Conservation (phyloP, 1,284 basidiomycete genomes). For the Fistulina hepatica region DNA sequence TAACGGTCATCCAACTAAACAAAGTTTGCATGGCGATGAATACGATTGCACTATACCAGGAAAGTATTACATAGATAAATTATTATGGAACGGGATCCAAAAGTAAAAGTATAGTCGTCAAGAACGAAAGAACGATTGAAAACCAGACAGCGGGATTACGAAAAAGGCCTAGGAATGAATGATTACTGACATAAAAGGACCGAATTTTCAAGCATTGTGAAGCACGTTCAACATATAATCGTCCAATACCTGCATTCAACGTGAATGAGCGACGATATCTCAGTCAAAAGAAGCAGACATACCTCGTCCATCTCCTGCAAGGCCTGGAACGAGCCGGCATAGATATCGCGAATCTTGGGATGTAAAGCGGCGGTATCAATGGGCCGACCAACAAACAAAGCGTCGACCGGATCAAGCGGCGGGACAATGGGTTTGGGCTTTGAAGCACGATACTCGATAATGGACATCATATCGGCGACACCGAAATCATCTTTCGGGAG, state of each 20-base stretch:
- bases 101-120: too few species aligned
- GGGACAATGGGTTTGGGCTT: conserved; percentile 26
- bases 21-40: too few species aligned
- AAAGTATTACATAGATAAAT: too few species aligned
- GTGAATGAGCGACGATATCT: not conserved
- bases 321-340: conserved; percentile 58
- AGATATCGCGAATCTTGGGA: conserved; percentile 62
- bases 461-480: conserved; percentile 67
- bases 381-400: conserved; percentile 60
- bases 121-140: too few species aligned
- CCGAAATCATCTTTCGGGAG: conserved; percentile 78
- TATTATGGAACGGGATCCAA: too few species aligned
- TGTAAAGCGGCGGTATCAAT: conserved; percentile 55
- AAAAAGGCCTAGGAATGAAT: too few species aligned
- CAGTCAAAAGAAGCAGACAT: conserved; percentile 12
- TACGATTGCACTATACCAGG: too few species aligned
- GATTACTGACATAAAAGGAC: too few species aligned
- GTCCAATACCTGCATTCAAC: not conserved
- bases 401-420: conserved; percentile 53
- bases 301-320: conserved; percentile 76
- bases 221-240: not conserved
- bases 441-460: conserved; percentile 61
- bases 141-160: too few species aligned
- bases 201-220: not conserved
- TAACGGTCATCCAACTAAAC: too few species aligned